Conservation (phyloP, 306 rosid species). For the Malus sieversii region DNA sequence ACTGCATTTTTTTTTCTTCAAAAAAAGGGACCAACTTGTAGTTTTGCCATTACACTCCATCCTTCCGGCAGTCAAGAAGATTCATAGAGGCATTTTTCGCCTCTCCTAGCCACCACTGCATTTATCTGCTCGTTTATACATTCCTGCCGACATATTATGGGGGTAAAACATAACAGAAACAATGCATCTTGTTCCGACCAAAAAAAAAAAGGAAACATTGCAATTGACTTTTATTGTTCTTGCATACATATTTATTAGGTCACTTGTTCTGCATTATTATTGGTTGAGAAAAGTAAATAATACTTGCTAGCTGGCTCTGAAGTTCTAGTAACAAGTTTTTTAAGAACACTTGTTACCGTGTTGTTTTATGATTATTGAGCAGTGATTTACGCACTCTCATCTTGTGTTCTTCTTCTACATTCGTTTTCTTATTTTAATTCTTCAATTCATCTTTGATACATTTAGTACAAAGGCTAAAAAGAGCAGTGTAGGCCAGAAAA, state of each 20-base stretch:
- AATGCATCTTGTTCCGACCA: not conserved
- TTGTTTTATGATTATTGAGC: too few relatives aligned
- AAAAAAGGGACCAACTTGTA: too few relatives aligned
- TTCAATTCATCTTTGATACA: not conserved
- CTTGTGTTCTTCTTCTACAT: too few relatives aligned
- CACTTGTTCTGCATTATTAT: not conserved
- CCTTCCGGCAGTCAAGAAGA: too few relatives aligned
- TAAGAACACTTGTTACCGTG: not conserved
- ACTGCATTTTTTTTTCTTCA: too few relatives aligned
- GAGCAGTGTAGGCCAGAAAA: not conserved
- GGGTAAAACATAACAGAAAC: not conserved
- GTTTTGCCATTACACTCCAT: too few relatives aligned
- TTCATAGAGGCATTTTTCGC: too few relatives aligned
- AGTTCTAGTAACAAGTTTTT: not conserved
- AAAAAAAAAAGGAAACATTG: not conserved
- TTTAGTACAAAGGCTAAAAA: not conserved
- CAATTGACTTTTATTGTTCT: not conserved
- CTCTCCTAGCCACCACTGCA: too few relatives aligned
- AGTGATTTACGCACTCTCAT: not conserved
- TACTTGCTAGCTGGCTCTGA: not conserved
- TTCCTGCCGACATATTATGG: not conserved
- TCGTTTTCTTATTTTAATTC: too few relatives aligned
- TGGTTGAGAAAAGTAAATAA: not conserved
- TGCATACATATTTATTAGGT: not conserved
- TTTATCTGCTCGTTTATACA: not conserved